Conservation (phyloP, 225 moss, liverwort and hornwort species). For the Rhytidiadelphus loreus region DNA sequence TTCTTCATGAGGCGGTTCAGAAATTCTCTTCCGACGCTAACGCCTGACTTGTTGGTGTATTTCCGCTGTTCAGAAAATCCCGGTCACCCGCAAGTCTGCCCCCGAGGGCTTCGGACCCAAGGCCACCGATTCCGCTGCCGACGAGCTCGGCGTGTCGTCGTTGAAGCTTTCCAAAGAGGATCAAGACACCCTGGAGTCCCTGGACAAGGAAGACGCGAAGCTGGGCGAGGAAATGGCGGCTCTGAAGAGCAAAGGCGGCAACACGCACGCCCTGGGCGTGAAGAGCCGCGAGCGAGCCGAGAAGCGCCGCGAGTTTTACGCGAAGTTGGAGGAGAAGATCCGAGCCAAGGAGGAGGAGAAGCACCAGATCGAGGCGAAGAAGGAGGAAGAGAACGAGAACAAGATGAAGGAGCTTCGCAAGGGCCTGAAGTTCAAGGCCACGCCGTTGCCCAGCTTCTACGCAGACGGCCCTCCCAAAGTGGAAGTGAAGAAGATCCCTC, state of each 20-base stretch:
- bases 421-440: constrained; percentile 41
- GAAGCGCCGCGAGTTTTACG: constrained; percentile 39
- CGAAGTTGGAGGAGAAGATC: constrained; percentile 43
- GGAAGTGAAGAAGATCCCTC: constrained; percentile 48
- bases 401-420: constrained; percentile 49
- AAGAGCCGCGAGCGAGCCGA: constrained; percentile 43
- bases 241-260: constrained; percentile 62
- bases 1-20: neutral
- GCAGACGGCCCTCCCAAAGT: constrained; percentile 32
- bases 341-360: constrained; percentile 44
- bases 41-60: neutral
- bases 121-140: neutral
- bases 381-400: constrained; percentile 35
- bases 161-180: constrained; percentile 38
- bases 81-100: neutral
- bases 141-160: neutral
- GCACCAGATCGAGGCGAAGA: constrained; percentile 31
- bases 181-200: constrained; percentile 24
- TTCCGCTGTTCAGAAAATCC: neutral
- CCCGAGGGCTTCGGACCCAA: neutral
- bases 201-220: constrained; percentile 42
- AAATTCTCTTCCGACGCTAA: neutral
- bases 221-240: constrained; percentile 53
- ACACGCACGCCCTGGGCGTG: constrained; percentile 51
- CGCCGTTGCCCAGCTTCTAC: constrained; percentile 44